Evolutionary conservation across 2,329 filamentous ascomycete genomes (phyloP).

Genomic region (Dryadomyces quercus-mongolicae): DNA sequence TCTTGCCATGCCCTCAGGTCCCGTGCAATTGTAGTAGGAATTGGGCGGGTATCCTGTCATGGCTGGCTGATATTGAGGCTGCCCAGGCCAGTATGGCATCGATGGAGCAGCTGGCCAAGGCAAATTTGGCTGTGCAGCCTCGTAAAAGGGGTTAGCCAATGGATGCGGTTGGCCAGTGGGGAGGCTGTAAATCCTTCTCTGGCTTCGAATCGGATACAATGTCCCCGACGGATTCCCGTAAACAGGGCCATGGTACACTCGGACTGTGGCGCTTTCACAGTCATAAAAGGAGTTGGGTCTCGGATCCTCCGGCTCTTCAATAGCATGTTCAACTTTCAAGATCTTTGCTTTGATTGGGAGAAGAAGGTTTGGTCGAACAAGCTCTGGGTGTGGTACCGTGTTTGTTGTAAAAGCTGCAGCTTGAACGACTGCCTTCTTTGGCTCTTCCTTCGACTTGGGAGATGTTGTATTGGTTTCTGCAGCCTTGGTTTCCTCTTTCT

Average conservation of each 20-base stretch:
- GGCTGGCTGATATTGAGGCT: neutral
- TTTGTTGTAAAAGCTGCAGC: conserved; percentile 4
- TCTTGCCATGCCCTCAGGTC: neutral
- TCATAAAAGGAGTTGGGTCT: conserved; percentile 49
- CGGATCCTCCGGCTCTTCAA: conserved; percentile 40
- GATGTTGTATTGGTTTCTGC: neutral
- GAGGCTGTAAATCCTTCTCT: conserved; percentile 16
- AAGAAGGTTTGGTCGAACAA: conserved; percentile 27
- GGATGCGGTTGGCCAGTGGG: conserved; percentile 32
- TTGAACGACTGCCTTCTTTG: neutral
- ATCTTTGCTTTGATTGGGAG: conserved; percentile 35
- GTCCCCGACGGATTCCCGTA: conserved; percentile 38
- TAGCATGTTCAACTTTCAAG: conserved; percentile 41
- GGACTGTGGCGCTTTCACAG: conserved; percentile 34
- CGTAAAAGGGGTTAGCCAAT: conserved; percentile 28
- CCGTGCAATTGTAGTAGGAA: neutral
- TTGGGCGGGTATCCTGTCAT: neutral
- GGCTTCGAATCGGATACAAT: conserved; percentile 31
- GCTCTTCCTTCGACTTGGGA: neutral
- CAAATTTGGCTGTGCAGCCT: conserved; percentile 6
- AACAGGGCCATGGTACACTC: conserved; percentile 43
- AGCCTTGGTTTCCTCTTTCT: neutral
- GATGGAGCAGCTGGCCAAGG: neutral
- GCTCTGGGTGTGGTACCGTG: neutral
- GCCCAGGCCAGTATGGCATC: conserved; percentile 1